Conservation (phyloP, 208 protist genomes). For the Zelonia costaricensis region DNA sequence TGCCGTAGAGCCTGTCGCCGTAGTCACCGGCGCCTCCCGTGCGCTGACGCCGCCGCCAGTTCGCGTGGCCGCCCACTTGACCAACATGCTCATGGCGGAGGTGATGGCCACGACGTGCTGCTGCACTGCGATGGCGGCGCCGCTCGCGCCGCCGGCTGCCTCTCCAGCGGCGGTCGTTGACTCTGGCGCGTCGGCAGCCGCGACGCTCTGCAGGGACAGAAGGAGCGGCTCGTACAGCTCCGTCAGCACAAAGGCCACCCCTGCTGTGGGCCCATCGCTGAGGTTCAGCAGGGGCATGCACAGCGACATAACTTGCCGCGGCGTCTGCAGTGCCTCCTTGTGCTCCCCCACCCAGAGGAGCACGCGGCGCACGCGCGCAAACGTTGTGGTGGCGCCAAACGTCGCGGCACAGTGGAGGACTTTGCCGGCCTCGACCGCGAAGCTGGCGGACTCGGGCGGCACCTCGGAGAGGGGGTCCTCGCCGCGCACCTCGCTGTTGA, state of each 20-base stretch:
- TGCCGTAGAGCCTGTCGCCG: background rate
- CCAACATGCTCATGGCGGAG: slow-evolving; percentile 65
- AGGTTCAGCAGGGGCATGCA: slow-evolving; percentile 68
- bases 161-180: background rate
- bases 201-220: slow-evolving; percentile 27
- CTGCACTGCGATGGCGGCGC: slow-evolving; percentile 5
- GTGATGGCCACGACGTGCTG: slow-evolving; percentile 49
- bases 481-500: slow-evolving; percentile 50
- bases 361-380: slow-evolving; percentile 53
- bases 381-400: slow-evolving; percentile 66
- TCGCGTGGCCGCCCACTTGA: slow-evolving; percentile 23
- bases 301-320: slow-evolving; percentile 82
- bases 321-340: slow-evolving; percentile 32
- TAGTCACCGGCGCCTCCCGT: background rate
- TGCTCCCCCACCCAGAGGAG: slow-evolving; percentile 58
- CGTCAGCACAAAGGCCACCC: slow-evolving; percentile 47
- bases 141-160: slow-evolving; percentile 3
- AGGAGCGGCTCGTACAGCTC: slow-evolving; percentile 54
- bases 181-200: background rate
- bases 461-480: slow-evolving; percentile 68
- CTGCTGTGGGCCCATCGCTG: slow-evolving; percentile 52
- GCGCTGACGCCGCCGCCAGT: background rate
- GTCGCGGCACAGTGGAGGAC: slow-evolving; percentile 56
- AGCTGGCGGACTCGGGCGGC: slow-evolving; percentile 29
- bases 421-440: slow-evolving; percentile 77